These are phyloP conservation scores for Vitis rotundifolia DNA, from an alignment of 164 flowering plant genomes.

Conservation along the genomic window DNA sequence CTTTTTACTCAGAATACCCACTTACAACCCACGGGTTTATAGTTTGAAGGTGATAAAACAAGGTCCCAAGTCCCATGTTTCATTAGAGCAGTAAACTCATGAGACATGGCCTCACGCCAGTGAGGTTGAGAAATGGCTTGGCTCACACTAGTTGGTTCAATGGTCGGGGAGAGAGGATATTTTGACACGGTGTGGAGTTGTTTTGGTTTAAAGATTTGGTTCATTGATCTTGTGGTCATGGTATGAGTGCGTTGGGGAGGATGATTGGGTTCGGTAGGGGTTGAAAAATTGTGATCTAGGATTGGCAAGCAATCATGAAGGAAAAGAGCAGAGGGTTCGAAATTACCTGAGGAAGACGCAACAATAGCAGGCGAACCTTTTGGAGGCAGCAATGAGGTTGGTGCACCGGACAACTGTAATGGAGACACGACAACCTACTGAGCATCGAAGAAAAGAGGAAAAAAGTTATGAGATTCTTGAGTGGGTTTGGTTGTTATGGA, in stretches of 20 bases:
- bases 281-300: background rate
- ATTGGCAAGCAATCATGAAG: background rate
- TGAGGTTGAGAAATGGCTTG: slow-evolving; percentile 1
- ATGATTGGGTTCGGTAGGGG: background rate
- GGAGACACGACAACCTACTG: background rate
- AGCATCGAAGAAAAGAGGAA: background rate
- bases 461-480: background rate
- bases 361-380: background rate
- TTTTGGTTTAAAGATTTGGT: background rate
- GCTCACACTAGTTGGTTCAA: background rate
- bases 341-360: background rate
- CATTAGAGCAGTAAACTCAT: background rate
- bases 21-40: slow-evolving; percentile 9
- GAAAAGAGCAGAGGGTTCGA: background rate
- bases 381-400: background rate
- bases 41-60: background rate
- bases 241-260: background rate
- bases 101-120: background rate
- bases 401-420: background rate
- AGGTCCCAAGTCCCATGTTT: too few species aligned
- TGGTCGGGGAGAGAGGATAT: background rate
- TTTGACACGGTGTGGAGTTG: background rate
- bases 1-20: slow-evolving; percentile 11
- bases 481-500: background rate
- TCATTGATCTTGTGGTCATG: background rate